Evolutionary conservation across 257 asterid species (phyloP), one percentile per base, ranked within the genome.

Genomic region (Catharanthus roseus): DNA sequence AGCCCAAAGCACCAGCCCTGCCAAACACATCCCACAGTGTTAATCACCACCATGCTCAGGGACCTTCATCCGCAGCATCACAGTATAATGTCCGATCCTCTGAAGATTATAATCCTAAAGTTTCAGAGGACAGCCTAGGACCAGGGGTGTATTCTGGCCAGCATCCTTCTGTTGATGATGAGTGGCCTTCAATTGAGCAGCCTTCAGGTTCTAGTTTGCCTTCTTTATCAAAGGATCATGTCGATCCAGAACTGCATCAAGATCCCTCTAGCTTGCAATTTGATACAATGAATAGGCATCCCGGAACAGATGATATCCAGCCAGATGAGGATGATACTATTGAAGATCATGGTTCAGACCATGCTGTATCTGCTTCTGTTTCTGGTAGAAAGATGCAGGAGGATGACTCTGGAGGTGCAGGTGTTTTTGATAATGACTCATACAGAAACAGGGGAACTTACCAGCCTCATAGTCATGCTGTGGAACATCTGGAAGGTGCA

Each of bases 111-210:
- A 60, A 69, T 71, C 66, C 86, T 45, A 78, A 80, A 50, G 68
- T 72, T 76, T 64, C 80, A 49, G 82, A 74, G 61, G 79, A 68
- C 11, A 55, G 72, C 70, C 74, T 75, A 60, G 87, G 80, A 50
- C 55, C 83, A 54, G 83, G 74, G 73, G 82, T 34, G 77, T 65
- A 85, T 69, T 69, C 88, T 41, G 78, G 79, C 16, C 90, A 80
- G 67, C 81, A 78, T 71, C 75, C 72, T 76, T 76, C 90, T 50
- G 38, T 77, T 51, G 74, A 79, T 55, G 88, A 88, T 53, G 96
- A 86, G 57, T 92, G 98, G 97, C 91, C 93, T 65, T 75, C 86
- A 70, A 82, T 82, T 34, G 95, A 86, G 81, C 87, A 80, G 65
- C 87, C 87, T 75, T 76, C 78, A 77, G 73, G 80, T 70, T 54